Percentiles rank a stretch among this genome's conserved stretches.
Conservation (phyloP, 1,284 basidiomycete genomes). For the Schizopora paradoxa region DNA sequence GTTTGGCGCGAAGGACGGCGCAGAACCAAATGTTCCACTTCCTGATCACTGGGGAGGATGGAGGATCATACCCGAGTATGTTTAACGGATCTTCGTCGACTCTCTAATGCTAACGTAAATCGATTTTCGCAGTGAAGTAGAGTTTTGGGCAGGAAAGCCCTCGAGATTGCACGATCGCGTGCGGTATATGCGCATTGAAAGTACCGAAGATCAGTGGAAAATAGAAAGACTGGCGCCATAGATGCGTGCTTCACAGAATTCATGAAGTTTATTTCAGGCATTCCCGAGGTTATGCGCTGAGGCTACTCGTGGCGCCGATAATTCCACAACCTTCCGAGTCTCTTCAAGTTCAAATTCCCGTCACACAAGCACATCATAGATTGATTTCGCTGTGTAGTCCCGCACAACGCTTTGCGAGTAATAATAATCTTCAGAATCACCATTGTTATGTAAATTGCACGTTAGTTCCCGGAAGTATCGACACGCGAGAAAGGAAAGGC, state of each 20-base stretch:
- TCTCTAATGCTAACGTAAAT: constrained; percentile 8
- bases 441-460: too few species aligned
- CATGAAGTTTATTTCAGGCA: too few species aligned
- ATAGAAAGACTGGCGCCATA: constrained; percentile 73
- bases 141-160: constrained; percentile 92
- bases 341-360: too few species aligned
- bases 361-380: too few species aligned
- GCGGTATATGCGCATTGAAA: constrained; percentile 63
- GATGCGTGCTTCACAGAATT: too few species aligned
- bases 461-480: too few species aligned
- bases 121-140: constrained; percentile 53
- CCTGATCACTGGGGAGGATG: constrained; percentile 98
- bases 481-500: background rate
- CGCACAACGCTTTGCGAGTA: too few species aligned
- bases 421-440: too few species aligned
- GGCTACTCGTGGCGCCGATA: too few species aligned
- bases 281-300: too few species aligned
- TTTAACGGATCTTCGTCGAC: constrained; percentile 20
- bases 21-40: constrained; percentile 55
- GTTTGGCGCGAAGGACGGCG: constrained; percentile 47
- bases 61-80: constrained; percentile 85
- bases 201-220: constrained; percentile 59
- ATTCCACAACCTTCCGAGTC: too few species aligned
- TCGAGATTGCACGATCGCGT: constrained; percentile 88
- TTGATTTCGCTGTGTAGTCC: too few species aligned